Conservation (phyloP, 208 protist species). For the Trypanosoma cruzi region DNA sequence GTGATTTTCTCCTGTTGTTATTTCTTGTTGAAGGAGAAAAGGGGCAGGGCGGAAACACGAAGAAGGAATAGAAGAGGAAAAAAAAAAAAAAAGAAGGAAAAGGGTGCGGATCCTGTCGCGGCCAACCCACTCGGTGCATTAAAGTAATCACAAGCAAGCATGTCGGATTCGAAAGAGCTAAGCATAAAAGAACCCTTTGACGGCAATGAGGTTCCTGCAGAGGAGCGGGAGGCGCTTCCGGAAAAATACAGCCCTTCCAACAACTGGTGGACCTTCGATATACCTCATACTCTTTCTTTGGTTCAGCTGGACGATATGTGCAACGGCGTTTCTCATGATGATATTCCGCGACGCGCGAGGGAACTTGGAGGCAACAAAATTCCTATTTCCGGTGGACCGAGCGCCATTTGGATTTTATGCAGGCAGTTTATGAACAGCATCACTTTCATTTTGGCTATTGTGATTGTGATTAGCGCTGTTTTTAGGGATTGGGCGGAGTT, state of each 20-base stretch:
- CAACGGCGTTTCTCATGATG: slow-evolving; percentile 43
- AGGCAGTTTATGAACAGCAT: slow-evolving; percentile 89
- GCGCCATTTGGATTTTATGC: slow-evolving; percentile 62
- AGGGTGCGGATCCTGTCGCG: neutral
- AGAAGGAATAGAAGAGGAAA: slow-evolving; percentile 15
- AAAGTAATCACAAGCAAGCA: neutral
- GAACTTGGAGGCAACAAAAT: slow-evolving; percentile 84
- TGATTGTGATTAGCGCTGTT: slow-evolving; percentile 77
- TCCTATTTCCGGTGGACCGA: slow-evolving; percentile 73
- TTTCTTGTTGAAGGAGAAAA: neutral
- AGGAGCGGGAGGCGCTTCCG: slow-evolving; percentile 48
- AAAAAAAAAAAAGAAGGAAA: slow-evolving; percentile 6
- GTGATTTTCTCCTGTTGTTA: too few species aligned
- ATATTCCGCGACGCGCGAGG: slow-evolving; percentile 54
- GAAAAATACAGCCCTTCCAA: slow-evolving; percentile 49
- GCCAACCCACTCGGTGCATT: neutral
- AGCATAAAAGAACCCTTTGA: slow-evolving; percentile 9
- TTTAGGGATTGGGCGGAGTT: slow-evolving; percentile 91
- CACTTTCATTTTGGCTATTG: slow-evolving; percentile 80
- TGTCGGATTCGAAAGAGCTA: neutral
- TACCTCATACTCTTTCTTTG: slow-evolving; percentile 72
- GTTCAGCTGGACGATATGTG: slow-evolving; percentile 66
- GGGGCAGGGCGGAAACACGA: neutral
- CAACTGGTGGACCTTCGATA: slow-evolving; percentile 77
- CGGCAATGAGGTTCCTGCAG: neutral